Conservation (phyloP, 345 rosid species). For the Ceriops zippeliana region DNA sequence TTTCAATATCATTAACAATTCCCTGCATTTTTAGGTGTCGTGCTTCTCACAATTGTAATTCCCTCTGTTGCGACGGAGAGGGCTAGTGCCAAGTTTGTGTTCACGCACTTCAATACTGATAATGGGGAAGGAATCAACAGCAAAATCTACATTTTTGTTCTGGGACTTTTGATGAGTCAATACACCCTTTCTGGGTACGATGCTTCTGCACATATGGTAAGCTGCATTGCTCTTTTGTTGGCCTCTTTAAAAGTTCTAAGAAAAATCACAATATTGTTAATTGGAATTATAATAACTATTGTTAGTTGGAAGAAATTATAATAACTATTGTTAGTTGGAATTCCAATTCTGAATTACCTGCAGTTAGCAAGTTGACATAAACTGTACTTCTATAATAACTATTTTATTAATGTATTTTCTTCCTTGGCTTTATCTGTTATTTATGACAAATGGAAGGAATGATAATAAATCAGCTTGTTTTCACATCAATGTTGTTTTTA, state of each 20-base stretch:
- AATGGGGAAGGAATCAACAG: conserved; percentile 64
- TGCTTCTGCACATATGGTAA: conserved; percentile 98
- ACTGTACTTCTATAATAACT: neutral
- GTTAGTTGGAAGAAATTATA: neutral
- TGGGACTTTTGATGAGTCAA: conserved; percentile 95
- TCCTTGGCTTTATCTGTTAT: too few species aligned
- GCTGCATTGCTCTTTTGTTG: conserved; percentile 12
- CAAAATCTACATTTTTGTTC: conserved; percentile 68
- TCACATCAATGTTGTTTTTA: conserved; percentile 23
- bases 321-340: neutral
- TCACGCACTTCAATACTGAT: conserved; percentile 79
- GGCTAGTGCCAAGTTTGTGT: conserved; percentile 84
- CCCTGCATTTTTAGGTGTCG: conserved; percentile 49
- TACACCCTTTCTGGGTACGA: conserved; percentile 89
- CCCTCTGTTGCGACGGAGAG: conserved; percentile 72
- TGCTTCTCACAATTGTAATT: conserved; percentile 73
- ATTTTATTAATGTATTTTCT: neutral
- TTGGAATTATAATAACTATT: neutral
- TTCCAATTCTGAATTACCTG: neutral
- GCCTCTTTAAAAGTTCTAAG: neutral
- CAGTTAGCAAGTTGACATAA: neutral
- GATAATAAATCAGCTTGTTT: conserved; percentile 12
- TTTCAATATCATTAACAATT: neutral
- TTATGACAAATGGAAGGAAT: conserved; percentile 4
- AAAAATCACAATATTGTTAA: neutral